phyloP scores from a whole-genome alignment of 1,284 basidiomycete species.

The Trichosporon sp. region DNA sequence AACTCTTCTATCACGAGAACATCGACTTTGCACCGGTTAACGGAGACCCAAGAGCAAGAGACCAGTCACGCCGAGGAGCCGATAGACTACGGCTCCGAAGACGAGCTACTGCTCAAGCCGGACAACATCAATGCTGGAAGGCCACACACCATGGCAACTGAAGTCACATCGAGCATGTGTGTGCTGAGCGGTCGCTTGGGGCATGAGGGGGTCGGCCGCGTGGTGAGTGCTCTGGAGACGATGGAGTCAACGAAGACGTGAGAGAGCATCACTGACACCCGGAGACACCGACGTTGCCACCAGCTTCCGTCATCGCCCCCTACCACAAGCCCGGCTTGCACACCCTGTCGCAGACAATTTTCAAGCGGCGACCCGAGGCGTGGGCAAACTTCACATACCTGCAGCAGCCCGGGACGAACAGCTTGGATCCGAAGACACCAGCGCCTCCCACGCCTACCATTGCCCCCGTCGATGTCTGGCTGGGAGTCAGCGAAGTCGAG shows the following conservation, averaged over 20 bases:
- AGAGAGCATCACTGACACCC: neutral
- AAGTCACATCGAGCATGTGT: neutral
- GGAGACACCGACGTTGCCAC: neutral
- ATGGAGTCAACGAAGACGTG: neutral
- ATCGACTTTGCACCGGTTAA: neutral
- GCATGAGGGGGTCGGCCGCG: neutral
- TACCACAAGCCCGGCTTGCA: neutral
- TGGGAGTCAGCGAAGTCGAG: neutral
- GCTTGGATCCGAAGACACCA: neutral
- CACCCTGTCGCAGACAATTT: neutral
- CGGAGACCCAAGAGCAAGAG: neutral
- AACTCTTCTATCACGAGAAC: neutral
- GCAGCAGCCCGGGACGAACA: neutral
- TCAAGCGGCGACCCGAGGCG: neutral
- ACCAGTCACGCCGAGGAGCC: neutral
- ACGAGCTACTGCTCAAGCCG: neutral
- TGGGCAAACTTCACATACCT: neutral
- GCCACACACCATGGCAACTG: neutral
- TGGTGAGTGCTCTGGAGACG: neutral
- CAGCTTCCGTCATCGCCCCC: neutral
- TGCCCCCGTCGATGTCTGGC: neutral
- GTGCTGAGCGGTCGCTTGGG: neutral
- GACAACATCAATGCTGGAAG: neutral
- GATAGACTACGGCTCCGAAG: neutral
- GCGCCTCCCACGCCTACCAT: neutral